These are phyloP conservation scores for Fonsecaea erecta DNA, from an alignment of 2,329 filamentous ascomycete genomes.

Conservation along the genomic window DNA sequence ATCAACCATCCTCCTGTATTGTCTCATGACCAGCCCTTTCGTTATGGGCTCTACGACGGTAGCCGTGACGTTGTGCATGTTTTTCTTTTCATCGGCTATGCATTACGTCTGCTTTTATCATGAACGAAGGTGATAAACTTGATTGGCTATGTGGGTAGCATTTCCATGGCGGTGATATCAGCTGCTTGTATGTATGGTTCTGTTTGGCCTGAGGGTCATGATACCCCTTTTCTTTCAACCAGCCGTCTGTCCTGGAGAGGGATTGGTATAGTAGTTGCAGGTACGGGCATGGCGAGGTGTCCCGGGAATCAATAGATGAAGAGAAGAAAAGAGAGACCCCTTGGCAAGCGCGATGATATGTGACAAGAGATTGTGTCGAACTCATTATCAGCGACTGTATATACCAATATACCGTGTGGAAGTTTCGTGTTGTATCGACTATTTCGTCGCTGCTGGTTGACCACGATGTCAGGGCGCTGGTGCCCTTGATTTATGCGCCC, in stretches of 20 bases:
- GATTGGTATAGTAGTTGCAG: not conserved
- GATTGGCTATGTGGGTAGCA: constrained; percentile 57
- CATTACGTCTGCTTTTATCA: constrained; percentile 19
- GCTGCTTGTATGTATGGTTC: constrained; percentile 54
- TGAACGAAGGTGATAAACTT: constrained; percentile 19
- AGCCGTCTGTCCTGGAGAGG: not conserved
- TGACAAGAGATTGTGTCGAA: not conserved
- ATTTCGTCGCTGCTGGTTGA: too few relatives aligned
- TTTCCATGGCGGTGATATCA: constrained; percentile 63
- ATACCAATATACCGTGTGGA: too few relatives aligned
- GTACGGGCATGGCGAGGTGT: not conserved
- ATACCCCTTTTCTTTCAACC: constrained; percentile 27
- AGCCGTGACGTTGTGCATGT: constrained; percentile 23
- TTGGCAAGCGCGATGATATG: not conserved
- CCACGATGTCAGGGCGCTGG: too few relatives aligned
- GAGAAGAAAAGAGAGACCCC: not conserved
- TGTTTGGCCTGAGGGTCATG: constrained; percentile 39
- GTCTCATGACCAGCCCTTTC: constrained; percentile 50
- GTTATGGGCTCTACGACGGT: constrained; percentile 15
- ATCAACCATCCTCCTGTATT: constrained; percentile 43
- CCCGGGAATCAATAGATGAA: constrained; percentile 1
- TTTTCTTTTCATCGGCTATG: constrained; percentile 15
- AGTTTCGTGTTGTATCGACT: too few relatives aligned
- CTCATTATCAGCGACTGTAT: too few relatives aligned
- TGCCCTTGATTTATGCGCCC: too few relatives aligned